Conservation (phyloP, 768 basidiomycete genomes). For the Rhizopogon rudus region DNA sequence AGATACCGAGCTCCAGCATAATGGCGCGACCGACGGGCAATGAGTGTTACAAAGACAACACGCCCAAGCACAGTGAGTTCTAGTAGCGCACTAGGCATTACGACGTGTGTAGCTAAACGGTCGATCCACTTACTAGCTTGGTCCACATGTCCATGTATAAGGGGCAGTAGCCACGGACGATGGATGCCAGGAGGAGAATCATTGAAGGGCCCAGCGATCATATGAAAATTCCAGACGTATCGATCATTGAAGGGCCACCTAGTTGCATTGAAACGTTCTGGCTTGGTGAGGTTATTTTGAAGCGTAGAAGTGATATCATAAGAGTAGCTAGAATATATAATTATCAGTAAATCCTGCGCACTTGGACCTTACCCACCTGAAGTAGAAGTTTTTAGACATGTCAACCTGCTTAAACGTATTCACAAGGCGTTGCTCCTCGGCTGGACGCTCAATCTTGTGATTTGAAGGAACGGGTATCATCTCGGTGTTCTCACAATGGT, state of each 20-base stretch:
- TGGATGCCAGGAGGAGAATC: constrained; percentile 34
- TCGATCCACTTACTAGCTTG: constrained; percentile 83
- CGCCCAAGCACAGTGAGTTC: constrained; percentile 89
- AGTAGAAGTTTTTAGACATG: constrained; percentile 99
- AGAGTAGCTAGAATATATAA: constrained; percentile 59
- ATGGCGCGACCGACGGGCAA: constrained; percentile 90
- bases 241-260: constrained; percentile 77
- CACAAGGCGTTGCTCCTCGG: constrained; percentile 86
- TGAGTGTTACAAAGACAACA: constrained; percentile 89
- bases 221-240: constrained; percentile 93
- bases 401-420: constrained; percentile 95
- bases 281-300: constrained; percentile 81
- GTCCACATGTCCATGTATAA: constrained; percentile 95
- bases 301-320: constrained; percentile 97
- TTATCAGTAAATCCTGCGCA: background rate
- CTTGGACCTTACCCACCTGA: constrained; percentile 52
- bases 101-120: background rate
- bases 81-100: constrained; percentile 24
- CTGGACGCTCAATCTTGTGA: constrained; percentile 81
- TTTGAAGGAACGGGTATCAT: constrained; percentile 72
- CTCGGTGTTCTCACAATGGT: constrained; percentile 91
- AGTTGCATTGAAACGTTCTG: constrained; percentile 36
- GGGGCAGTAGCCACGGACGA: constrained; percentile 82
- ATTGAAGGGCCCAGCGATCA: constrained; percentile 68
- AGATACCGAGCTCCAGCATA: constrained; percentile 94